Evolutionary conservation across 140 eudicot species (phyloP).

Genomic region (Cichorium intybus): DNA sequence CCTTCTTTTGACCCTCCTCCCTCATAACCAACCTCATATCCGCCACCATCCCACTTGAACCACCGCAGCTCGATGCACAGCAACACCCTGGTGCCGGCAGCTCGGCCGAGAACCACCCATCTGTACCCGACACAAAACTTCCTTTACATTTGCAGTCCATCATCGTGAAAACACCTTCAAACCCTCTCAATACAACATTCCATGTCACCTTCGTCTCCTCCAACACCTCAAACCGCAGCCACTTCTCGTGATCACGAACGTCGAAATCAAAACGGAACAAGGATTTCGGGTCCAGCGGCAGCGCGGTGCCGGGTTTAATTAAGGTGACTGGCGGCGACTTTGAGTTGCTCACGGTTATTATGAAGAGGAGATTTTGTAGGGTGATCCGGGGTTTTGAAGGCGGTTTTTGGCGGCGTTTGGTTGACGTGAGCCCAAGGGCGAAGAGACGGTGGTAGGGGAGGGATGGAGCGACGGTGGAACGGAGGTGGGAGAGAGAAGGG

Average conservation of each 20-base stretch:
- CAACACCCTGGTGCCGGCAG: conserved; percentile 78
- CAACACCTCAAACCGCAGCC: conserved; percentile 34
- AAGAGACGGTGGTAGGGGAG: conserved; percentile 49
- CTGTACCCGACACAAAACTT: conserved; percentile 44
- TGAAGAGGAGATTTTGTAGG: conserved; percentile 40
- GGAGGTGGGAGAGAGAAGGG: conserved; percentile 63
- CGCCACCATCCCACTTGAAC: conserved; percentile 66
- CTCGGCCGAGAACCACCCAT: conserved; percentile 86
- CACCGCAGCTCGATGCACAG: conserved; percentile 33
- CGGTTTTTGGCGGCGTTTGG: conserved; percentile 38
- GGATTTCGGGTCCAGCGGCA: conserved; percentile 22
- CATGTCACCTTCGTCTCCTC: conserved; percentile 54
- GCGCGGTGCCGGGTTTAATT: conserved; percentile 29
- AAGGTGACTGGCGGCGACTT: conserved; percentile 24
- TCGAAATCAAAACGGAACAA: conserved; percentile 60
- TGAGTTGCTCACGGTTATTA: conserved; percentile 35
- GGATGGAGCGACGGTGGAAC: conserved; percentile 18
- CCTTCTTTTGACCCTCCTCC: conserved; percentile 36
- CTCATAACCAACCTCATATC: conserved; percentile 59
- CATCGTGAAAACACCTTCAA: conserved; percentile 60
- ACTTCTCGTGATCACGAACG: not conserved
- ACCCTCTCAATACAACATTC: conserved; percentile 59
- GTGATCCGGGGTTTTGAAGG: conserved; percentile 49
- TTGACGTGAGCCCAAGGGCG: conserved; percentile 47
- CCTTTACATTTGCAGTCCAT: conserved; percentile 73